Evolutionary conservation across 148 eudicot genomes (phyloP).

Genomic region (Cornus kousa): DNA sequence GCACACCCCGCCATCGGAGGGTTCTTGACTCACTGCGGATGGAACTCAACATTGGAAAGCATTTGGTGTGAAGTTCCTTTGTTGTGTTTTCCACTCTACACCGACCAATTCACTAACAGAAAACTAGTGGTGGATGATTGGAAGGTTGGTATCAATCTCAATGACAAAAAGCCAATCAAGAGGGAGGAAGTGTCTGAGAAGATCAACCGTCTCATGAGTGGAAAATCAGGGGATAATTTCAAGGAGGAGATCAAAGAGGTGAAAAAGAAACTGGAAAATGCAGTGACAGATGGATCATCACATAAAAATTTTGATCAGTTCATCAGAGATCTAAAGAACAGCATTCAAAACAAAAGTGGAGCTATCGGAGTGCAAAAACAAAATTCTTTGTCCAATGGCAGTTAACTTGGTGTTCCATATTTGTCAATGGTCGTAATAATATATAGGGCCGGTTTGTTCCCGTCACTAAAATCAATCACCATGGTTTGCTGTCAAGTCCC

Average conservation of each 20-base stretch:
- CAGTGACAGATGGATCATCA: conserved; percentile 52
- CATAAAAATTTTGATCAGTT: conserved; percentile 35
- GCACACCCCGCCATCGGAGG: conserved; percentile 52
- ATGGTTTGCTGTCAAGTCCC: too few species aligned
- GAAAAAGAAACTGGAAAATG: conserved; percentile 31
- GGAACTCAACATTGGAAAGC: conserved; percentile 76
- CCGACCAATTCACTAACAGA: conserved; percentile 71
- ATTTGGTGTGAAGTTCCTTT: conserved; percentile 58
- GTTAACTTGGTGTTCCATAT: neutral
- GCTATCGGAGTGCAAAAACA: too few species aligned
- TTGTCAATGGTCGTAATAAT: neutral
- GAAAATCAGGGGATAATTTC: conserved; percentile 14
- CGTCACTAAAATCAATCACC: too few species aligned
- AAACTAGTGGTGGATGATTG: conserved; percentile 74
- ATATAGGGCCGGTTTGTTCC: too few species aligned
- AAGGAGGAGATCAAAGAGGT: conserved; percentile 21
- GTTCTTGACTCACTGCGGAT: conserved; percentile 73
- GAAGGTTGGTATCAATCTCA: conserved; percentile 61
- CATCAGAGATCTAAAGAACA: conserved; percentile 28
- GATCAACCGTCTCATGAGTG: conserved; percentile 43
- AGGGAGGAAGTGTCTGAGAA: conserved; percentile 36
- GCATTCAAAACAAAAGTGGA: conserved; percentile 5
- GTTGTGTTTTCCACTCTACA: conserved; percentile 58
- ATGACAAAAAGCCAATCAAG: conserved; percentile 20
- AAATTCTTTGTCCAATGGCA: too few species aligned